A percentile compares a stretch with the other conserved stretches of the same genome.
phyloP scores from a whole-genome alignment of 805 yeast genomes.

The Kazachstania kunashirensis region DNA sequence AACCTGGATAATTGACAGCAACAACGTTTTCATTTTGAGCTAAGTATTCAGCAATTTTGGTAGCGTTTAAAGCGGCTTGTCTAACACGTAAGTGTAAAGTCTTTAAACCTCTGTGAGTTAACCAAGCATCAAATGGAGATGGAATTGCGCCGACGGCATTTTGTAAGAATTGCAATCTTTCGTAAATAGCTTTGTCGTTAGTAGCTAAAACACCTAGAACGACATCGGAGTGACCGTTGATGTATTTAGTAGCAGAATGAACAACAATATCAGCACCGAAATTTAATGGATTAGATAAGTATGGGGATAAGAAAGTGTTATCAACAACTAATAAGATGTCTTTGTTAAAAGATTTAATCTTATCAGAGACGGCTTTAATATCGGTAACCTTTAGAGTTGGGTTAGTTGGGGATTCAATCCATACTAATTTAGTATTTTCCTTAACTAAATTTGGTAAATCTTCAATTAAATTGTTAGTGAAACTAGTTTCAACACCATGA shows the following conservation, averaged over 20 bases:
- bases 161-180: constrained; percentile 64
- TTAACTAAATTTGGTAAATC: constrained; percentile 50
- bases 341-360: constrained; percentile 44
- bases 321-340: constrained; percentile 64
- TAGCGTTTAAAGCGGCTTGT: constrained; percentile 59
- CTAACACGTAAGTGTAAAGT: constrained; percentile 73
- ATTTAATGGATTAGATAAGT: constrained; percentile 71
- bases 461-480: constrained; percentile 52
- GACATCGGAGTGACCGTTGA: constrained; percentile 88
- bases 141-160: constrained; percentile 86
- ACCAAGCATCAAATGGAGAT: constrained; percentile 86
- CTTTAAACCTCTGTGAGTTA: constrained; percentile 85
- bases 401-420: constrained; percentile 86
- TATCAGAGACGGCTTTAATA: constrained; percentile 49
- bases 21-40: constrained; percentile 40
- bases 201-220: constrained; percentile 78
- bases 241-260: constrained; percentile 83
- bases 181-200: constrained; percentile 49
- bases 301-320: constrained; percentile 83
- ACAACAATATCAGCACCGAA: constrained; percentile 83
- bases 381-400: constrained; percentile 78
- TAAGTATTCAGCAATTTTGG: constrained; percentile 58
- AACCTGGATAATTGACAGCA: constrained; percentile 78
- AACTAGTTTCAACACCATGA: constrained; percentile 62
- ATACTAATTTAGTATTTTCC: constrained; percentile 61